These are phyloP conservation scores for Neurospora hispaniola DNA, from an alignment of 495 filamentous ascomycete genomes.

Conservation along the genomic window DNA sequence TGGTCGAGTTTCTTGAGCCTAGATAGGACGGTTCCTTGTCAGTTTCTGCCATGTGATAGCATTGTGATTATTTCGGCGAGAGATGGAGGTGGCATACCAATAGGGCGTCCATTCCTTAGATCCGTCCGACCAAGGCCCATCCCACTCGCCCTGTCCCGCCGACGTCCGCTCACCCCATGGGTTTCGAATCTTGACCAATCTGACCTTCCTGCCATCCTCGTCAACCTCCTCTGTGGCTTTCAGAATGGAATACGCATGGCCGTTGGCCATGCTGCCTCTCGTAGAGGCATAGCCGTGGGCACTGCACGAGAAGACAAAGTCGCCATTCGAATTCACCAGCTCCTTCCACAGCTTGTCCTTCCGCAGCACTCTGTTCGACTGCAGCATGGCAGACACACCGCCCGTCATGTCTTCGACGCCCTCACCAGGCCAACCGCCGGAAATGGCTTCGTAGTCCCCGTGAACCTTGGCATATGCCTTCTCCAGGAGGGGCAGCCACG, in stretches of 20 bases:
- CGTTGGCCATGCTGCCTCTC: slow-evolving; percentile 51
- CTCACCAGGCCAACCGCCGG: slow-evolving; percentile 66
- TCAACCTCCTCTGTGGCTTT: slow-evolving; percentile 58
- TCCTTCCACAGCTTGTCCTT: slow-evolving; percentile 66
- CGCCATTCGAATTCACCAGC: slow-evolving; percentile 40
- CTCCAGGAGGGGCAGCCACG: slow-evolving; percentile 70
- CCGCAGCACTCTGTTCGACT: slow-evolving; percentile 55
- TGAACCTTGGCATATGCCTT: slow-evolving; percentile 80
- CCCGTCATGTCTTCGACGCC: slow-evolving; percentile 73
- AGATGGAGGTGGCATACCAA: slow-evolving; percentile 24
- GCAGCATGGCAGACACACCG: slow-evolving; percentile 44
- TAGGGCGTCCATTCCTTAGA: slow-evolving; percentile 70
- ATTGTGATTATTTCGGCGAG: not conserved
- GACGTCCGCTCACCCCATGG: slow-evolving; percentile 49
- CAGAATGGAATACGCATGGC: slow-evolving; percentile 72
- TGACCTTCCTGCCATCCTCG: slow-evolving; percentile 26
- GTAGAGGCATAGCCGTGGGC: slow-evolving; percentile 9
- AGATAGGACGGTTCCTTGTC: not conserved
- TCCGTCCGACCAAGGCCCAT: slow-evolving; percentile 53
- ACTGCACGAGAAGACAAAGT: slow-evolving; percentile 19
- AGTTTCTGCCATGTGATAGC: not conserved
- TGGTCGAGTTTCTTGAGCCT: slow-evolving; percentile 56
- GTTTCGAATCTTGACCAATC: slow-evolving; percentile 55
- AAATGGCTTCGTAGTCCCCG: slow-evolving; percentile 45
- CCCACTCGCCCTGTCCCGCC: slow-evolving; percentile 49